phyloP scores from a whole-genome alignment of 1,284 basidiomycete species.

The Tylopilus orsonianus region DNA sequence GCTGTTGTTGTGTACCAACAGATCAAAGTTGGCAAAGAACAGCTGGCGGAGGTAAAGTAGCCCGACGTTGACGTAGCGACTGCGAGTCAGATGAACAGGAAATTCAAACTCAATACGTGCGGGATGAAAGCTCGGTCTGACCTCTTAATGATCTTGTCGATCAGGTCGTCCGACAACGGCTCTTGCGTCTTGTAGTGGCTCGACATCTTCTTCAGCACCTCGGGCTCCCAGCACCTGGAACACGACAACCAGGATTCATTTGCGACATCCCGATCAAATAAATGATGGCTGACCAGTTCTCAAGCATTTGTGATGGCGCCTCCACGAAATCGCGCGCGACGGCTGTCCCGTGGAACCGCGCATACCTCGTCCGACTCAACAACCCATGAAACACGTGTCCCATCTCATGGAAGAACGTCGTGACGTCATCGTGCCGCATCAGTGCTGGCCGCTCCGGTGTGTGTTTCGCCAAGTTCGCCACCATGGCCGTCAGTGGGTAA shows the following conservation, averaged over 20 bases:
- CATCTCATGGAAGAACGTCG: slow-evolving; percentile 82
- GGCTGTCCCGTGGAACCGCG: slow-evolving; percentile 77
- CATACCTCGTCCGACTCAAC: slow-evolving; percentile 68
- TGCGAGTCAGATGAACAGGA: slow-evolving; percentile 25
- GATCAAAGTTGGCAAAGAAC: slow-evolving; percentile 79
- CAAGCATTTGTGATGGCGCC: slow-evolving; percentile 87
- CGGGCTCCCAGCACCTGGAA: slow-evolving; percentile 73
- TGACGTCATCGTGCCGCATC: slow-evolving; percentile 80
- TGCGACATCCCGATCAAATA: background rate
- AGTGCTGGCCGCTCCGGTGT: slow-evolving; percentile 78
- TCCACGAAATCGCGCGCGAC: slow-evolving; percentile 85
- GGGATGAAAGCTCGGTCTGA: slow-evolving; percentile 34
- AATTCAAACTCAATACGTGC: no score
- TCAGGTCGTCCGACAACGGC: slow-evolving; percentile 67
- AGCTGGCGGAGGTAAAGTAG: slow-evolving; percentile 76
- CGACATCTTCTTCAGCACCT: slow-evolving; percentile 65
- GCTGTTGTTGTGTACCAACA: slow-evolving; percentile 75
- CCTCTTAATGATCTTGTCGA: slow-evolving; percentile 79
- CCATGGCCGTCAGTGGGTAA: slow-evolving; percentile 80
- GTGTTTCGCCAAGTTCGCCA: slow-evolving; percentile 83
- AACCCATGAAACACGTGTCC: slow-evolving; percentile 87
- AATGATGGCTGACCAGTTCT: slow-evolving; percentile 66
- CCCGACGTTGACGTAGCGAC: slow-evolving; percentile 79
- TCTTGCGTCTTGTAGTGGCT: slow-evolving; percentile 76
- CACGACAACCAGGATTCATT: background rate